A percentile compares a stretch with the other conserved stretches of the same genome.
Conservation (phyloP, 1,284 basidiomycete genomes). For the Pyrrhoderma lamaoense region DNA sequence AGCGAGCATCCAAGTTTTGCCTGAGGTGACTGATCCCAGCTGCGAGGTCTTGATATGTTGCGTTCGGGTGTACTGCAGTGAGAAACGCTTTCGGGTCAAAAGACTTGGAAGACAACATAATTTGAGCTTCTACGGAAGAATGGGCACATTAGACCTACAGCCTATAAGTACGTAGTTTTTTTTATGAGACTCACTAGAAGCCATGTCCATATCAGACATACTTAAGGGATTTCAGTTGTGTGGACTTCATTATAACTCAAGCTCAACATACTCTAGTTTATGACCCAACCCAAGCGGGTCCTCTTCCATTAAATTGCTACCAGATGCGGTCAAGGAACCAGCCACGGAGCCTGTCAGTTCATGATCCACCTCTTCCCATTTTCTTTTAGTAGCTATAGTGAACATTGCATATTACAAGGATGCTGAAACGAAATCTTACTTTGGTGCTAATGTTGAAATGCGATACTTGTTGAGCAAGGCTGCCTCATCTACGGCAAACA, state of each 20-base stretch:
- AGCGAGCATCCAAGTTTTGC: slow-evolving; percentile 77
- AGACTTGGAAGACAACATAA: slow-evolving; percentile 83
- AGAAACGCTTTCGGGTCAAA: slow-evolving; percentile 96
- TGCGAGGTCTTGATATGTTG: slow-evolving; percentile 87
- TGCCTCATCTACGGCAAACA: slow-evolving; percentile 66
- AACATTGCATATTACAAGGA: not conserved
- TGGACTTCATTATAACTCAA: slow-evolving; percentile 7
- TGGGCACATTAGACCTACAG: not conserved
- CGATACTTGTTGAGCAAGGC: slow-evolving; percentile 68
- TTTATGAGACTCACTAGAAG: slow-evolving; percentile 49
- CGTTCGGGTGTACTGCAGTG: slow-evolving; percentile 89
- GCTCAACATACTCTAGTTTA: slow-evolving; percentile 44
- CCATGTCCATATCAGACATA: slow-evolving; percentile 59
- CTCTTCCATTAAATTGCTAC: slow-evolving; percentile 45
- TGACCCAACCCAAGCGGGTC: slow-evolving; percentile 66
- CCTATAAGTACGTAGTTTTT: too few species aligned
- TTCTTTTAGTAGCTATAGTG: slow-evolving; percentile 36
- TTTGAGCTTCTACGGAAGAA: slow-evolving; percentile 55
- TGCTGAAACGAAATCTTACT: slow-evolving; percentile 34
- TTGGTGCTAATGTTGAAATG: slow-evolving; percentile 59
- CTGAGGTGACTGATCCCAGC: slow-evolving; percentile 68
- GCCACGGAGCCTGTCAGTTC: slow-evolving; percentile 64
- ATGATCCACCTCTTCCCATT: slow-evolving; percentile 78
- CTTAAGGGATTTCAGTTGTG: slow-evolving; percentile 29
- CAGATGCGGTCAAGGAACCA: slow-evolving; percentile 44